A percentile compares a stretch with the other conserved stretches of the same genome.
Conservation (phyloP, 1,284 basidiomycete species). For the Quambalaria eucalypti region DNA sequence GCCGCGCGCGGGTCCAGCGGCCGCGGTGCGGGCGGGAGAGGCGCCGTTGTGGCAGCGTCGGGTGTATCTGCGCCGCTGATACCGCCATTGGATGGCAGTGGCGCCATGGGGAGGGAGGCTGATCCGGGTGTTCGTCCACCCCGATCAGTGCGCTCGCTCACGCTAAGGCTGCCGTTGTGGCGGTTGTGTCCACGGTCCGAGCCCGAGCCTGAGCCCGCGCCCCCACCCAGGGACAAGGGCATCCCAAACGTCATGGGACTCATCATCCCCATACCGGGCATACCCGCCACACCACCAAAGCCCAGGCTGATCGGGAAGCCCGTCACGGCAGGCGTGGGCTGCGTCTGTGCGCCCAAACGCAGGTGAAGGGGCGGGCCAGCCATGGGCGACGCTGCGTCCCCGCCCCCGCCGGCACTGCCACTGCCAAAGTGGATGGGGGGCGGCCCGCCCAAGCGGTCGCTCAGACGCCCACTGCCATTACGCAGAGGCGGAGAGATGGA, state of each 20-base stretch:
- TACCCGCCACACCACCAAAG: too few species aligned
- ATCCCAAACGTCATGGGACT: too few species aligned
- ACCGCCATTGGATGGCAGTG: neutral
- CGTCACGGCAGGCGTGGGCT: conserved; percentile 6
- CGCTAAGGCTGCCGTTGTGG: too few species aligned
- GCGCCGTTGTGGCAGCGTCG: conserved; percentile 3
- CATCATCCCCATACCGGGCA: too few species aligned
- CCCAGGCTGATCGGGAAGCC: conserved; percentile 1
- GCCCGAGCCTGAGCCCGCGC: too few species aligned
- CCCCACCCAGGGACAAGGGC: too few species aligned
- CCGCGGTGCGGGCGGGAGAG: conserved; percentile 22
- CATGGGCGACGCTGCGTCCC: neutral
- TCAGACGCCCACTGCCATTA: neutral
- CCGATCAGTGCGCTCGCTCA: too few species aligned
- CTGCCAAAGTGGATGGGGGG: neutral
- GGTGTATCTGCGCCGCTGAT: neutral
- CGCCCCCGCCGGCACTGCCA: neutral
- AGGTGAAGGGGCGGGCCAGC: neutral
- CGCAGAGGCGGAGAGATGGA: neutral
- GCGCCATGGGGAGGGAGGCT: too few species aligned
- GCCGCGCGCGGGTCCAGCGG: conserved; percentile 25
- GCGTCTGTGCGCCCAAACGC: neutral
- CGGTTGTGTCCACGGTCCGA: too few species aligned
- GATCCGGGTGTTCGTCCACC: too few species aligned
- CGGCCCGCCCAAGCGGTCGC: neutral